These are phyloP conservation scores for Ciborinia camelliae DNA, from an alignment of 2,329 filamentous ascomycete species.

Conservation along the genomic window DNA sequence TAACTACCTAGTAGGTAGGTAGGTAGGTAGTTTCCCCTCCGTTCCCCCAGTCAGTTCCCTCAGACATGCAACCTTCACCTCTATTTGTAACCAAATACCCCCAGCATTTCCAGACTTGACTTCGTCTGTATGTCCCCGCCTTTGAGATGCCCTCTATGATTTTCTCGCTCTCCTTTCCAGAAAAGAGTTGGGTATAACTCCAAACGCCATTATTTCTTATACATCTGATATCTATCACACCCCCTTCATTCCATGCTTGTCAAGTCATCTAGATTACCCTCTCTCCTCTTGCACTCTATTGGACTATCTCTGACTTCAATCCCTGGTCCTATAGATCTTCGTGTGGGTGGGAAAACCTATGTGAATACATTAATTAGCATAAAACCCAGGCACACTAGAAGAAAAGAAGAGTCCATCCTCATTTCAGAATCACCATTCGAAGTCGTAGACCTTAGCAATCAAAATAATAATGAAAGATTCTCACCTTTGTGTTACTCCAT, in stretches of 20 bases:
- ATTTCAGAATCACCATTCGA: neutral
- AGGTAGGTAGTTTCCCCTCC: neutral
- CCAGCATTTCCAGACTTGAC: too few species aligned
- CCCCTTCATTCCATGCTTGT: conserved; percentile 48
- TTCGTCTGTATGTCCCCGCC: neutral
- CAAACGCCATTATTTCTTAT: conserved; percentile 27
- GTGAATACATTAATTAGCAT: neutral
- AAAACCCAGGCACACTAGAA: neutral
- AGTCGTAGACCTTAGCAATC: too few species aligned
- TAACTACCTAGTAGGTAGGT: too few species aligned
- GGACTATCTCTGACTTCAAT: conserved; percentile 74
- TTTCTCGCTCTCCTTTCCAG: neutral
- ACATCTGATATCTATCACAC: neutral
- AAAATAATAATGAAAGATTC: neutral
- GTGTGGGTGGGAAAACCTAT: conserved; percentile 36
- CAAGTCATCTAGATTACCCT: conserved; percentile 58
- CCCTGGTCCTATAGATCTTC: conserved; percentile 70
- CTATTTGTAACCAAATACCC: neutral
- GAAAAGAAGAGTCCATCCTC: neutral
- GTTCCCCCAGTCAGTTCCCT: neutral
- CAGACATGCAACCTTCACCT: neutral
- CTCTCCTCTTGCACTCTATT: conserved; percentile 42
- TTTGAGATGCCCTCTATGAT: neutral
- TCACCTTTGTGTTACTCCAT: conserved; percentile 91
- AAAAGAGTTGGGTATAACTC: conserved; percentile 22